Evolutionary conservation across 331 rosid genomes (phyloP), one percentile per base, ranked within the genome.

Genomic region (Rhamnella rubrinervis): DNA sequence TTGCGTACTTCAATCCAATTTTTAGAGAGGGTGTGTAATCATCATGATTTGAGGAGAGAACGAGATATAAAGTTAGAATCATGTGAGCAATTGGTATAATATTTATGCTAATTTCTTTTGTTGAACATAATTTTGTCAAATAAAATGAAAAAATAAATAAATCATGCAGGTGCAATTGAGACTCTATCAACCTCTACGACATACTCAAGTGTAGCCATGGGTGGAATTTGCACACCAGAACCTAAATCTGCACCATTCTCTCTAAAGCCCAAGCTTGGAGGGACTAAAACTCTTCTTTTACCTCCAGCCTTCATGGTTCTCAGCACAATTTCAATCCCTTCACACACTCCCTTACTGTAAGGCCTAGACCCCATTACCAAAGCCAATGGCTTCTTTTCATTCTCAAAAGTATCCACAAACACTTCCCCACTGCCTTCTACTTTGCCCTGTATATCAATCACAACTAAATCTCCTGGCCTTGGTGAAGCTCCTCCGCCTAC

Each of bases 211-310:
- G 96, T 89, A 37, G 96, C 92, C 73, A 16, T 75, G 41, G 96
- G 90, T 59, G 97, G 97, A 65, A 93, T 87, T 69, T 84, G 83
- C 59, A 85, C 77, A 23, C 88, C 96, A 63, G 84, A 44, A 17
- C 97, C 98, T 28, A 93, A 83, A 79, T 91, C 97, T 57, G 95
- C 95, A 68, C 97, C 96, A 40, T 81, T 71, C 46, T 91, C 95
- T 72, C 96, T 76, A 71, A 91, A 93, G 28, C 97, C 98, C 63
- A 87, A 78, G 31, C 59, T 46, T 15, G 96, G 89, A 66, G 97
- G 98, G 66, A 93, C 72, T 8, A 84, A 69, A 4, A 91, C 92
- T 68, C 86, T 91, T 71, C 95, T 83, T 77, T 81, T 89, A 11
- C 97, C 96, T 7, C 98, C 98, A 31, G 91, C 86, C 77, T 87